Evolutionary conservation across 495 filamentous ascomycete genomes (phyloP).

Genomic region (Ramalina peruviana): DNA sequence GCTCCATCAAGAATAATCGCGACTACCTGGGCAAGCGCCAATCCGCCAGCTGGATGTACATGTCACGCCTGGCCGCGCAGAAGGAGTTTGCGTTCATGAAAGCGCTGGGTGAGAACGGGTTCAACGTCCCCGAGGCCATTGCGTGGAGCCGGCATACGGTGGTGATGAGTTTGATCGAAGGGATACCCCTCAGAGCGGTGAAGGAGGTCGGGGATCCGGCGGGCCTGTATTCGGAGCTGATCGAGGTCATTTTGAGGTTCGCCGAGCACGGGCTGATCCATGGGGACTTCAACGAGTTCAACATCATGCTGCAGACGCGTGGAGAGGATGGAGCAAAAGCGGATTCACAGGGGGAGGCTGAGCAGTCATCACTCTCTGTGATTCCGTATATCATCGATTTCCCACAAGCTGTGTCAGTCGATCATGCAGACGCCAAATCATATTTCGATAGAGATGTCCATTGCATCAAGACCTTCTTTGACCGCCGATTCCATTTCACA

Average conservation of each 20-base stretch:
- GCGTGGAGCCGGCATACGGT: constrained; percentile 85
- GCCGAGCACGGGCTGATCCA: constrained; percentile 88
- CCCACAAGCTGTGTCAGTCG: constrained; percentile 94
- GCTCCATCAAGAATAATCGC: constrained; percentile 84
- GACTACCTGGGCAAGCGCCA: constrained; percentile 81
- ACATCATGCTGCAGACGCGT: constrained; percentile 79
- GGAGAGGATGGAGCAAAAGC: constrained; percentile 10
- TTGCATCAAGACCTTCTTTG: constrained; percentile 88
- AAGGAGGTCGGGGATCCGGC: constrained; percentile 65
- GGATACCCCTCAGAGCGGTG: constrained; percentile 78
- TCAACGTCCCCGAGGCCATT: constrained; percentile 77
- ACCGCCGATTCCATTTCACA: constrained; percentile 74
- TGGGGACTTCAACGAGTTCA: constrained; percentile 99
- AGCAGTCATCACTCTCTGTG: constrained; percentile 17
- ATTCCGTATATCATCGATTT: constrained; percentile 88
- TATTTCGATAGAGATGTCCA: constrained; percentile 92
- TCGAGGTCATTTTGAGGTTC: constrained; percentile 70
- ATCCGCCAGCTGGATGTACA: constrained; percentile 89
- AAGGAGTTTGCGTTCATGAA: constrained; percentile 92
- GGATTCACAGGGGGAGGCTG: background rate
- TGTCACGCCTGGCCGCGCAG: constrained; percentile 78
- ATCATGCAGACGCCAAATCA: constrained; percentile 81
- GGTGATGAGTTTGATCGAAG: constrained; percentile 83
- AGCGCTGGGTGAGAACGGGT: constrained; percentile 64
- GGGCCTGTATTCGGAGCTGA: constrained; percentile 71